phyloP scores from a whole-genome alignment of 305 asterid genomes.

The Fraxinus greggii region DNA sequence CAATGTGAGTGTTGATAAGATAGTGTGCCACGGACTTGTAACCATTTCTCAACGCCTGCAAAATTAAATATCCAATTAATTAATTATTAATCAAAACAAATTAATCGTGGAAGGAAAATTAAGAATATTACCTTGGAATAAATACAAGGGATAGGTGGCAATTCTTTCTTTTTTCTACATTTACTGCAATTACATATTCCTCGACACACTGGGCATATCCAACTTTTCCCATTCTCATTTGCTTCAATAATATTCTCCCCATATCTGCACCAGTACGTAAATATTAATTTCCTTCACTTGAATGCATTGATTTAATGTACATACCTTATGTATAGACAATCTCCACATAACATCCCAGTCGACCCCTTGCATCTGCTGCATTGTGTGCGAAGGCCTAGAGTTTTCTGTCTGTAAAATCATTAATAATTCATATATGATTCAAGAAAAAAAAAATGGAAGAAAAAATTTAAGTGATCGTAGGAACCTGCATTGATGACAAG shows the following conservation, averaged over 20 bases:
- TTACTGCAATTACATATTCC: not conserved
- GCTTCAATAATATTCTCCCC: not conserved
- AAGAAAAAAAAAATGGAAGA: too few species aligned
- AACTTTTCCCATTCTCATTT: not conserved
- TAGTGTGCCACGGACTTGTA: not conserved
- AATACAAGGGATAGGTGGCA: not conserved
- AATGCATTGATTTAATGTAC: not conserved
- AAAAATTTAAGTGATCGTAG: too few species aligned
- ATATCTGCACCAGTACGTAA: not conserved
- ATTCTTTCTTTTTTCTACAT: not conserved
- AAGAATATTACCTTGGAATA: not conserved
- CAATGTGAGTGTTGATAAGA: not conserved
- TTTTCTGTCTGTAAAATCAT: not conserved
- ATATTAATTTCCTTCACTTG: not conserved
- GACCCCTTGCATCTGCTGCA: not conserved
- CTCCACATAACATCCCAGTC: not conserved
- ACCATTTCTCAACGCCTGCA: not conserved
- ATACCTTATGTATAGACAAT: not conserved
- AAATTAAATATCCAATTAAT: not conserved
- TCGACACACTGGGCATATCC: not conserved
- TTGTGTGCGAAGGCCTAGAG: not conserved
- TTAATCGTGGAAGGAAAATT: not conserved
- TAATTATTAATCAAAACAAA: not conserved
- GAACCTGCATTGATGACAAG: not conserved
- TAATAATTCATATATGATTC: not conserved